These are phyloP conservation scores for Solanum gandarillasii DNA, from an alignment of 257 asterid genomes.

Conservation along the genomic window DNA sequence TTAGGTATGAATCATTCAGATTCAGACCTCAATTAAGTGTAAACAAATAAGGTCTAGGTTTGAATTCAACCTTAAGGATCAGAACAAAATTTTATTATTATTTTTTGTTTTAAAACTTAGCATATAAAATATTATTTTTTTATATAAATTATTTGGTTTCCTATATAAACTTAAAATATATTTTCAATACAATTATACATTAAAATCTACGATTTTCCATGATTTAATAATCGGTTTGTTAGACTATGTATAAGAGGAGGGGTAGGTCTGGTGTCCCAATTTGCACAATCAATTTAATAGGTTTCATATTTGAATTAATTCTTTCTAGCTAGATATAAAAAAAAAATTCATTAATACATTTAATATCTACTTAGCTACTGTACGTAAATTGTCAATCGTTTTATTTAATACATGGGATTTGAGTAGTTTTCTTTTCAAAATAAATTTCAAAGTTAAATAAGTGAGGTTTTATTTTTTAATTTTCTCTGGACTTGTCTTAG, in stretches of 20 bases:
- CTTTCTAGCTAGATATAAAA: neutral
- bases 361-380: neutral
- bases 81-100: too few species aligned
- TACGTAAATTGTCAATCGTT: neutral
- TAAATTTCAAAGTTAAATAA: neutral
- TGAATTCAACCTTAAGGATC: neutral
- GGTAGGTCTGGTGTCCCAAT: neutral
- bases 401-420: neutral
- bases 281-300: neutral
- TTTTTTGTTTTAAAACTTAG: neutral
- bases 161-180: too few species aligned
- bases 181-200: neutral
- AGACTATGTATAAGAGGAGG: neutral
- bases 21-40: too few species aligned
- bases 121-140: too few species aligned
- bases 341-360: neutral
- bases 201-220: neutral
- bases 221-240: neutral
- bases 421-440: neutral
- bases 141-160: too few species aligned
- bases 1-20: too few species aligned
- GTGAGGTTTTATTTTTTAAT: neutral
- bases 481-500: neutral
- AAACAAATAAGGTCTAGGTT: too few species aligned
- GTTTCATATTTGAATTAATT: neutral